phyloP scores from a whole-genome alignment of 176 grass and related monocot genomes.

The Areca catechu region DNA sequence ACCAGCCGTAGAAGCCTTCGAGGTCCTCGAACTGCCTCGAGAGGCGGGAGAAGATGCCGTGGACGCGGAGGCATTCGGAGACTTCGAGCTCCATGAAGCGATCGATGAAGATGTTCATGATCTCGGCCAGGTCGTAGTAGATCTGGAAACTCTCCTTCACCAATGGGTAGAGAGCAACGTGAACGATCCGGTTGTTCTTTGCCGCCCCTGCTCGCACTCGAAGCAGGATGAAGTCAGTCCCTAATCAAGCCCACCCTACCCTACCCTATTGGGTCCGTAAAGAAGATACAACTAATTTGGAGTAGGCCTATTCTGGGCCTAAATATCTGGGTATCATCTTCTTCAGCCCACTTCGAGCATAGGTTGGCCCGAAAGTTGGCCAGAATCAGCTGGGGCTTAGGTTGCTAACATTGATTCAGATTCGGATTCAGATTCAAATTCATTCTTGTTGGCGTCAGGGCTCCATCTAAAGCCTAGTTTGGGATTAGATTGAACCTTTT shows the following conservation, averaged over 20 bases:
- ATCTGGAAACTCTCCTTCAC: slow-evolving; percentile 88
- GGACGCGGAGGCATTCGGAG: slow-evolving; percentile 42
- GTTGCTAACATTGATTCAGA: too few relatives aligned
- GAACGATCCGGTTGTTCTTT: slow-evolving; percentile 57
- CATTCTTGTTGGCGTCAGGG: too few relatives aligned
- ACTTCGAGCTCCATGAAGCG: slow-evolving; percentile 52
- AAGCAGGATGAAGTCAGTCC: neutral
- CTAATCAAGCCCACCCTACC: neutral
- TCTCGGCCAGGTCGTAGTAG: slow-evolving; percentile 59
- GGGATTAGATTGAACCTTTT: too few relatives aligned
- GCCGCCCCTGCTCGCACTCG: slow-evolving; percentile 40
- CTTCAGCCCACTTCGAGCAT: too few relatives aligned
- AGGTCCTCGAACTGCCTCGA: slow-evolving; percentile 67
- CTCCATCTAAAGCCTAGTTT: too few relatives aligned
- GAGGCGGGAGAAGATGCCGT: slow-evolving; percentile 40
- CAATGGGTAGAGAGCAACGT: slow-evolving; percentile 47
- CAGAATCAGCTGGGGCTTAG: too few relatives aligned
- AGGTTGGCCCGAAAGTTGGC: too few relatives aligned
- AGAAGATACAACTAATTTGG: too few relatives aligned
- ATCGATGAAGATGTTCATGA: slow-evolving; percentile 50
- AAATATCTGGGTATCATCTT: too few relatives aligned
- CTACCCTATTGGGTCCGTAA: too few relatives aligned
- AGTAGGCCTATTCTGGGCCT: too few relatives aligned
- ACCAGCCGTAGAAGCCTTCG: slow-evolving; percentile 54
- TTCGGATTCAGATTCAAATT: too few relatives aligned